Evolutionary conservation across 2,329 filamentous ascomycete genomes (phyloP).

Genomic region (Aaosphaeria pasadenensis): DNA sequence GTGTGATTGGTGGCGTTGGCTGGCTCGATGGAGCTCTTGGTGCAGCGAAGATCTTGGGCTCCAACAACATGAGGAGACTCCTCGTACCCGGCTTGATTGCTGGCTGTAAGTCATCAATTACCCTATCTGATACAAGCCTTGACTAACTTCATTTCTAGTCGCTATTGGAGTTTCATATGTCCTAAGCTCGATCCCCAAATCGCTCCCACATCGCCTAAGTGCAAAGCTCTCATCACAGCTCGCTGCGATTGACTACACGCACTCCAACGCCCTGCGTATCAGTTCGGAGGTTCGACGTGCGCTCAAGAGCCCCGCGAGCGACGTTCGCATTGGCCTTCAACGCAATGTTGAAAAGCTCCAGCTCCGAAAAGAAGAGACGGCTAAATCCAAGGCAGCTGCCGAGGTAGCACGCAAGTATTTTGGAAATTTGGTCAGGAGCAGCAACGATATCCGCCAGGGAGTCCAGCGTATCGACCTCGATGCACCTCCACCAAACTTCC

Average conservation of each 20-base stretch:
- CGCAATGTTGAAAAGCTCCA: conserved; percentile 79
- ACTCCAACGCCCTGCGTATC: conserved; percentile 82
- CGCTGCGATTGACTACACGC: conserved; percentile 83
- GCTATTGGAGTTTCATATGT: conserved; percentile 75
- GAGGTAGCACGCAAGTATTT: conserved; percentile 90
- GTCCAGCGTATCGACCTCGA: conserved; percentile 54
- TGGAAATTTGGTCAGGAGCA: conserved; percentile 71
- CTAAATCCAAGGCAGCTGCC: conserved; percentile 77
- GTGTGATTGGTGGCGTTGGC: conserved; percentile 76
- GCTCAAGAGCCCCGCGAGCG: conserved; percentile 81
- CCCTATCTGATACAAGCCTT: neutral
- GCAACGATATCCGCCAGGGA: conserved; percentile 46
- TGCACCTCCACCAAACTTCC: conserved; percentile 45
- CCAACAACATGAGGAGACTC: conserved; percentile 75
- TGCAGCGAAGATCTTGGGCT: conserved; percentile 75
- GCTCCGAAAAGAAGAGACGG: conserved; percentile 76
- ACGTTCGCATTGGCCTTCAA: conserved; percentile 78
- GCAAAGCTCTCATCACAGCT: conserved; percentile 82
- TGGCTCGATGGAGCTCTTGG: conserved; percentile 88
- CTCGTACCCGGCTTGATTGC: conserved; percentile 76
- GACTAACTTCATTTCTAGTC: conserved; percentile 47
- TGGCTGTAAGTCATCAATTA: conserved; percentile 61
- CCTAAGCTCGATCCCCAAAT: conserved; percentile 81
- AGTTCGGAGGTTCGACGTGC: conserved; percentile 83
- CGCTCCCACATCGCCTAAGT: conserved; percentile 80